These are phyloP conservation scores for Marchantia paleacea DNA, from an alignment of 225 moss, liverwort and hornwort species.

Conservation along the genomic window DNA sequence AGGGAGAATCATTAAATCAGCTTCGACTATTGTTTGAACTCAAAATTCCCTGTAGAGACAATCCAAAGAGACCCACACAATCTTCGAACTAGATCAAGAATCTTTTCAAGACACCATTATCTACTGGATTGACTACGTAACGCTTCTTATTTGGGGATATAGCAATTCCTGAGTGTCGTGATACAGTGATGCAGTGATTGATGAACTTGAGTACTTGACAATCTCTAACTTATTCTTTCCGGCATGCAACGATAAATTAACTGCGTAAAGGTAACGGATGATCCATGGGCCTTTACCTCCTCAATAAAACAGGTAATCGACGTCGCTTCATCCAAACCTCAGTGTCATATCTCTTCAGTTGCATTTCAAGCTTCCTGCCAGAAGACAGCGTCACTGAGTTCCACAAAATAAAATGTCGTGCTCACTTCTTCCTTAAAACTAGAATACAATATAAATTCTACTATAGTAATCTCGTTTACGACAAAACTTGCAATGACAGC, in stretches of 20 bases:
- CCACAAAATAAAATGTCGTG: too few relatives aligned
- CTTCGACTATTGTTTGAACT: not conserved
- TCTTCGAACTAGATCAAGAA: not conserved
- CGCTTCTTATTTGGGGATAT: too few relatives aligned
- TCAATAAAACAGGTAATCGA: slow-evolving; percentile 49
- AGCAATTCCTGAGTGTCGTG: too few relatives aligned
- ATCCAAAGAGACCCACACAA: not conserved
- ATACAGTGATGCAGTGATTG: too few relatives aligned
- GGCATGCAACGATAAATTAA: not conserved
- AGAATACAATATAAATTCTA: too few relatives aligned
- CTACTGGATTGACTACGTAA: too few relatives aligned
- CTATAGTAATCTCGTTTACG: too few relatives aligned
- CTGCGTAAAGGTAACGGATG: too few relatives aligned
- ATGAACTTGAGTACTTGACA: not conserved
- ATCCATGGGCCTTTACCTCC: slow-evolving; percentile 44
- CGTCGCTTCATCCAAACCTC: slow-evolving; percentile 74
- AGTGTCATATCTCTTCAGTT: slow-evolving; percentile 72
- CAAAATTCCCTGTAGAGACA: not conserved
- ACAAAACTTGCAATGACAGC: too few relatives aligned
- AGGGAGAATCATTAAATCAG: not conserved
- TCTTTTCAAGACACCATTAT: too few relatives aligned
- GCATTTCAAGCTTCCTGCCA: slow-evolving; percentile 75
- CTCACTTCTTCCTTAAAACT: too few relatives aligned
- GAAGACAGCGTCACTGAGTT: not conserved
- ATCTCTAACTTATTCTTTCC: not conserved